phyloP scores from a whole-genome alignment of 805 yeast genomes.

The Kuraishia hungarica region DNA sequence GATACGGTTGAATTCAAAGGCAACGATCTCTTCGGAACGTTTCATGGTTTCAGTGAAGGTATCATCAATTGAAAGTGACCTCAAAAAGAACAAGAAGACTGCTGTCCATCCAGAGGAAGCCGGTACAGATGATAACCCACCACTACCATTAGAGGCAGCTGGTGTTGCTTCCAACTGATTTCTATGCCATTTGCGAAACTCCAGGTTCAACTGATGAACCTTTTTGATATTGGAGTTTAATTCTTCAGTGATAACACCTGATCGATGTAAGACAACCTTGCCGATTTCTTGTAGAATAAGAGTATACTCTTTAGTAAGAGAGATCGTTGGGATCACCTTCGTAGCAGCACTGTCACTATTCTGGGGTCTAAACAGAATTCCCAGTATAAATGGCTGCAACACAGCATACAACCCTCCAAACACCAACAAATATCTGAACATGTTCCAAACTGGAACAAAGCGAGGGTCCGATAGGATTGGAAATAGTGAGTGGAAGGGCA shows the following conservation, averaged over 20 bases:
- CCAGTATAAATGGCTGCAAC: slow-evolving; percentile 8
- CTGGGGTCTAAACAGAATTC: neutral
- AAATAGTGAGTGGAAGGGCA: slow-evolving; percentile 15
- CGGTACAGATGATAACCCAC: neutral
- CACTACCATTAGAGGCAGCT: neutral
- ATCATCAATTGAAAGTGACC: slow-evolving; percentile 10
- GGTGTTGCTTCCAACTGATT: neutral
- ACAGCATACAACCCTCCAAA: slow-evolving; percentile 13
- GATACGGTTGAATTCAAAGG: slow-evolving; percentile 15
- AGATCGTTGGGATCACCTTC: neutral
- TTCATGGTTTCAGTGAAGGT: slow-evolving; percentile 4
- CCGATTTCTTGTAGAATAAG: neutral
- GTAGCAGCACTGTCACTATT: neutral
- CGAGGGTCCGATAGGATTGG: slow-evolving; percentile 14
- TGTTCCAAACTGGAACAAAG: slow-evolving; percentile 6
- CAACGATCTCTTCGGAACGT: slow-evolving; percentile 10
- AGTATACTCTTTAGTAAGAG: neutral
- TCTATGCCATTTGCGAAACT: slow-evolving; percentile 9
- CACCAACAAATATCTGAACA: slow-evolving; percentile 11
- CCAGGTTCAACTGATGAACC: slow-evolving; percentile 8
- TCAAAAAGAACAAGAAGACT: slow-evolving; percentile 6
- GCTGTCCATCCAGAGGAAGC: neutral
- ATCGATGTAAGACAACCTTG: slow-evolving; percentile 6
- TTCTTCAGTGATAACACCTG: slow-evolving; percentile 7
- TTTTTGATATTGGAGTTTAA: slow-evolving; percentile 7